Evolutionary conservation across 176 grass and related monocot genomes (phyloP), one percentile per base, ranked within the genome.

Genomic region (Sorghum bicolor): DNA sequence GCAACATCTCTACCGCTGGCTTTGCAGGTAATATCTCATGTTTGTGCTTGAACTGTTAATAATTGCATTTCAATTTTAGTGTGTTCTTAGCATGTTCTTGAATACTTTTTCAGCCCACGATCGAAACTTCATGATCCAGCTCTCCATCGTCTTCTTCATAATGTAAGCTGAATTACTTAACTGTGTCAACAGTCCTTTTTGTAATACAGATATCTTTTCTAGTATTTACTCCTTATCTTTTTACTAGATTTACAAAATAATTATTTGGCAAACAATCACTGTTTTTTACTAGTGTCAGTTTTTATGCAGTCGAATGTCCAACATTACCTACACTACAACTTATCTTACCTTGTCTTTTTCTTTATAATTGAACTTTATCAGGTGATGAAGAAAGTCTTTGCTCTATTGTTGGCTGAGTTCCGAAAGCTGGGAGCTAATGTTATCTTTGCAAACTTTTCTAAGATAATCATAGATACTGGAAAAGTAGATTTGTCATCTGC

Each of bases 81-180:
- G 40, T 70, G 22, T 6, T 28, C 39, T 82, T 76, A 53, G 17
- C 76, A 77, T 69, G 43, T 83, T 87, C 52, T 83, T 30, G 32
- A 73, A 72, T 84, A 24, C 84, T 61, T 83, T 92, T 90, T 88
- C 93, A 98, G 96, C 76, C 93, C 96, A 75, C 75, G 70, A 28
- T 98, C 91, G n/a, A 98, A 93, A 85, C 96, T 98, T 90, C 96
- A 98, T 88, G 93, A 98, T 74, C 96, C 93, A 88, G 83, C 93
- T 78, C 91, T 98, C 58, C 96, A 98, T 87, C 96, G 89, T 80
- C 87, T 92, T 83, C 93, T 98, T 84, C 88, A 98, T 86, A 93
- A 93, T 87, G 96, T 95, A 89, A 91, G 92, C 67, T 81, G 69
- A 70, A 74, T 84, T 78, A 48, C 40, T 22, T 7, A 32, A 67